phyloP scores from a whole-genome alignment of 305 asterid genomes.

The Solanum hybrid region DNA sequence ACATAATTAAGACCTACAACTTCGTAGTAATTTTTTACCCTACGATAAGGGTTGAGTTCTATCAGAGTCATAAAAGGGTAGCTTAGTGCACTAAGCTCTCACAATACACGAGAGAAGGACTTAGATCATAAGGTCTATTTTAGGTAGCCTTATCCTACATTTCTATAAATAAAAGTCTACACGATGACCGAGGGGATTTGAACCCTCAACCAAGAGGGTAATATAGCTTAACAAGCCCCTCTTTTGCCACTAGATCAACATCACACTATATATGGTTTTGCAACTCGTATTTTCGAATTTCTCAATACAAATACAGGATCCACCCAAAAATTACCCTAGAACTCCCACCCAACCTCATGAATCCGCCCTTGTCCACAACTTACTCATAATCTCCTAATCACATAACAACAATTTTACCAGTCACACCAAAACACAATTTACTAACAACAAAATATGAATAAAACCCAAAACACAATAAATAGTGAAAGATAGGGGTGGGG shows the following conservation, averaged over 20 bases:
- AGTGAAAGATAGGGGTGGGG: neutral
- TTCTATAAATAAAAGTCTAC: neutral
- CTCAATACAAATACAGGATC: neutral
- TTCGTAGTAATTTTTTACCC: neutral
- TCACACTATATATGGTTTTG: neutral
- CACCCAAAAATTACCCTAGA: rapidly evolving
- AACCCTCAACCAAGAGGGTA: neutral
- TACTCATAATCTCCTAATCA: neutral
- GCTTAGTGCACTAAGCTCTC: neutral
- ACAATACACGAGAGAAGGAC: neutral
- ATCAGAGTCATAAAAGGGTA: neutral
- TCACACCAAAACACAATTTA: neutral
- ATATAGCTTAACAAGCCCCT: neutral
- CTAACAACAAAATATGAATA: neutral
- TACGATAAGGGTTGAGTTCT: neutral
- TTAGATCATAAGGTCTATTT: neutral
- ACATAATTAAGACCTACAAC: neutral
- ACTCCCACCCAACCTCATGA: neutral
- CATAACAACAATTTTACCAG: too few species aligned
- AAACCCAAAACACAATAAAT: neutral
- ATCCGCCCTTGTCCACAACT: neutral
- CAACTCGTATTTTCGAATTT: neutral
- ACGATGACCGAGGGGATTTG: neutral
- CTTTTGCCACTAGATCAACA: neutral
- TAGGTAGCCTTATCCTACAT: neutral